Evolutionary conservation across 108 stramenopile genomes (phyloP).

Genomic region (Nitzschia sp.): DNA sequence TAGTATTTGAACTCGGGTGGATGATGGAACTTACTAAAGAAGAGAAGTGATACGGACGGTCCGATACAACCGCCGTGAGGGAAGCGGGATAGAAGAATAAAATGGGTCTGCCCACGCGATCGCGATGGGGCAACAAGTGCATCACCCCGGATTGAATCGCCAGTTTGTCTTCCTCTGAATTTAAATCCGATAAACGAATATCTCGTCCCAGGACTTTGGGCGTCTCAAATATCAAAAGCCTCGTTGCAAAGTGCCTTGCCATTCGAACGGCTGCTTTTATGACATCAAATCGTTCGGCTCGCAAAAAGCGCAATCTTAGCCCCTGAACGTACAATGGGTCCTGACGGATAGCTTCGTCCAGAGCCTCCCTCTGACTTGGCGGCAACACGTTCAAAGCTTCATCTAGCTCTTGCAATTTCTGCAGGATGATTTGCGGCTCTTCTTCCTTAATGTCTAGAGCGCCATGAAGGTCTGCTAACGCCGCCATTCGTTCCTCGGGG

Average conservation of each 20-base stretch:
- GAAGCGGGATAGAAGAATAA: no score
- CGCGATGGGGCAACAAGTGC: no score
- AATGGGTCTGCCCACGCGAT: no score
- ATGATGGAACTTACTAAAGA: neutral
- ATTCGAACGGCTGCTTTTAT: slow-evolving; percentile 5
- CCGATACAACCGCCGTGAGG: neutral
- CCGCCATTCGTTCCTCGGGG: neutral
- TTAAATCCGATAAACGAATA: slow-evolving; percentile 5
- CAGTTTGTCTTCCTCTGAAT: no score
- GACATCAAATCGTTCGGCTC: neutral
- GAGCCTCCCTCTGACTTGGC: neutral
- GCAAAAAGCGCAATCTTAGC: slow-evolving; percentile 16
- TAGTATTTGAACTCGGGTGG: no score
- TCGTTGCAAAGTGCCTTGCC: slow-evolving; percentile 6
- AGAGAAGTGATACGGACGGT: neutral
- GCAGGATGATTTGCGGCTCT: slow-evolving; percentile 5
- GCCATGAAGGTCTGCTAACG: neutral
- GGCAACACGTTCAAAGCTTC: neutral
- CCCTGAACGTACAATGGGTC: neutral
- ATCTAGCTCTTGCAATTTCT: slow-evolving; percentile 21
- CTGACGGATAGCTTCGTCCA: neutral
- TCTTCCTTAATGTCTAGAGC: neutral
- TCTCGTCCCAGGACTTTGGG: slow-evolving; percentile 7
- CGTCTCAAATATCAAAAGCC: slow-evolving; percentile 12
- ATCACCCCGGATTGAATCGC: no score